phyloP scores from a whole-genome alignment of 768 basidiomycete genomes.

The Lactarius sp. region DNA sequence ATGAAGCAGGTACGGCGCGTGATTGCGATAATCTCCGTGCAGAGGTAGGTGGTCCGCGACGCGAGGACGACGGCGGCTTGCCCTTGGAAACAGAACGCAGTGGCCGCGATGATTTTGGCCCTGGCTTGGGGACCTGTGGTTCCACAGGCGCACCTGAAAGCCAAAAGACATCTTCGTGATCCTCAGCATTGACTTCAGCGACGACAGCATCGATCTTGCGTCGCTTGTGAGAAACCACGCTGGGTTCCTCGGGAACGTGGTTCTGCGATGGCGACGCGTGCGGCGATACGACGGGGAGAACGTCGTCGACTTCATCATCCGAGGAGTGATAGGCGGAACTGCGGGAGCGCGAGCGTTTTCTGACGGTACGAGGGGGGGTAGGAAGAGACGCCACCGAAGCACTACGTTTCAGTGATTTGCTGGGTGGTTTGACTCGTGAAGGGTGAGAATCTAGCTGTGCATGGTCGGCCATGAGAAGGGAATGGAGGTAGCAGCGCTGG shows the following conservation, averaged over 20 bases:
- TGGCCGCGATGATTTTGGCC: constrained; percentile 14
- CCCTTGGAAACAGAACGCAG: constrained; percentile 13
- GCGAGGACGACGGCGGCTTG: constrained; percentile 12
- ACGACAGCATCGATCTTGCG: constrained; percentile 25
- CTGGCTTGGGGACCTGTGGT: constrained; percentile 6
- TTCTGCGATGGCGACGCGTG: constrained; percentile 13
- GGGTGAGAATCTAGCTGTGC: constrained; percentile 9
- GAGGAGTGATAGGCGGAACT: constrained; percentile 24
- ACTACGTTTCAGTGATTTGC: constrained; percentile 25
- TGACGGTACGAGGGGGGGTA: constrained; percentile 24
- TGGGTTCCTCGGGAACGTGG: constrained; percentile 8
- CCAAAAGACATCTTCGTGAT: constrained; percentile 26
- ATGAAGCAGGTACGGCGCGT: constrained; percentile 21
- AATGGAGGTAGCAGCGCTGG: not conserved
- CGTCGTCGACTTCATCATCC: constrained; percentile 22
- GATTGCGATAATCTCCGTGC: constrained; percentile 22
- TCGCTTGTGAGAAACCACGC: constrained; percentile 10
- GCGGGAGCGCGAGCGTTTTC: constrained; percentile 26
- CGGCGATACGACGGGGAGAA: constrained; percentile 23
- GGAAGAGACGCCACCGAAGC: constrained; percentile 26
- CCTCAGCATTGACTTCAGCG: constrained; percentile 22
- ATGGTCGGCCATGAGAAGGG: constrained; percentile 16
- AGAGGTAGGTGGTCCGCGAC: constrained; percentile 20
- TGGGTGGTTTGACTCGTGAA: constrained; percentile 3
- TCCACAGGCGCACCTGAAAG: constrained; percentile 8